Base-by-base conservation (phyloP, 169 alveolate genomes). In the Cryptosporidium ubiquitum region DNA sequence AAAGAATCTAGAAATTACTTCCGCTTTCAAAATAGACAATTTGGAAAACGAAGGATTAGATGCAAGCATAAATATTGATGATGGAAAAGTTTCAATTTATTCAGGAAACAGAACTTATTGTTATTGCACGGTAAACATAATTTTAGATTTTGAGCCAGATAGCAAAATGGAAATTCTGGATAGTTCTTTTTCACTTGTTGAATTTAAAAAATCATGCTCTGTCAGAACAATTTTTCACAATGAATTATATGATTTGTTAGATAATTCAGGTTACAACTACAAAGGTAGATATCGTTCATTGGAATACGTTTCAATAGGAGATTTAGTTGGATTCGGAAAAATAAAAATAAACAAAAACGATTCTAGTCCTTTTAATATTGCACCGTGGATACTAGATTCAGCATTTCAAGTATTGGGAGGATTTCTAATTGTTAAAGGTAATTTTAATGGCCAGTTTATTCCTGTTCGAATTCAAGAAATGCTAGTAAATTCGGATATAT, bases 381-480 rank as follows among this genome's bases (percentile, higher is more conserved):
- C 89, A 31, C 89, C 89, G 1, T 79, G 89, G 89, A 64, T 79
- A 31, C 23, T 79, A 31, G 89, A 79, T 47, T 79, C 89, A n/a
- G 89, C 89, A 12, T 79, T 79, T 64, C 89, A 79, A 20, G 89
- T 79, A 5, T 23, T 64, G 26, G 89, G 89, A 44, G 89, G 89
- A 26, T 61, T 79, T 42, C 52, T 79, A 61, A 18, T 79, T 9
- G 4, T 20, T 20, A 39, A 79, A 10, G 69, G 33, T 0, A 33
- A 57, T 40, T 20, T 33, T 40, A 37, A 58, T 23, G 40, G 16
- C 2, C 84, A 40, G 39, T 79, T 61, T 61, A 42, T 79, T 79
- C 89, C 89, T 3, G 20, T 49, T 26, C 23, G 55, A 26, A 40
- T 61, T 64, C 79, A 66, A 26, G 68, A 79, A 64, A 26, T 49